Evolutionary conservation across 2,329 filamentous ascomycete species (phyloP).

Genomic region (Pestalotiopsis sp.): DNA sequence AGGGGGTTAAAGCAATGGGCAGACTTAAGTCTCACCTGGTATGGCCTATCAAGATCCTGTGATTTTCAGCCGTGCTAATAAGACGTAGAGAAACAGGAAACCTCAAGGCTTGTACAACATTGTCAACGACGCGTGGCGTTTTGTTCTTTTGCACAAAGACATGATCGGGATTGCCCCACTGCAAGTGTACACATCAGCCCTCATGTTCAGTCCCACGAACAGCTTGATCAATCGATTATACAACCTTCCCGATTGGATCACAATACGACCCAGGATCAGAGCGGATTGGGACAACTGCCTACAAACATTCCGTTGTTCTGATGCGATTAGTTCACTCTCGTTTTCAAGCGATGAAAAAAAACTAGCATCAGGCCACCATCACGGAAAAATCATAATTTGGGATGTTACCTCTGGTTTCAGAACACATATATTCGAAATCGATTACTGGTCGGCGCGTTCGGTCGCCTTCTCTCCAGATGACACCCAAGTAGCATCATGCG

Average conservation of each 20-base stretch:
- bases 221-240: conserved; percentile 22
- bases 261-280: conserved; percentile 10
- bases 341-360: conserved; percentile 5
- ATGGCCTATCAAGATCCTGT: not conserved
- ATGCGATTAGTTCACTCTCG: not conserved
- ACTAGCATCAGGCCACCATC: conserved; percentile 12
- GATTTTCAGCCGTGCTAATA: not conserved
- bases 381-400: conserved; percentile 16
- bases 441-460: not conserved
- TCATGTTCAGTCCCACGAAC: conserved; percentile 32
- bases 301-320: not conserved
- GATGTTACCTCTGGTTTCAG: conserved; percentile 6
- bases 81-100: not conserved
- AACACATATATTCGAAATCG: too few relatives aligned
- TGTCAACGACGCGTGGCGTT: conserved; percentile 32
- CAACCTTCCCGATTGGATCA: conserved; percentile 21
- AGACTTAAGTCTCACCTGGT: conserved; percentile 20
- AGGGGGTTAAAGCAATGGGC: conserved; percentile 21
- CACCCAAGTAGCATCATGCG: not conserved
- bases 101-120: conserved; percentile 9
- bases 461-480: not conserved
- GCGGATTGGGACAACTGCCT: too few relatives aligned
- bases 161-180: conserved; percentile 29
- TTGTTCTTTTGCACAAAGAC: conserved; percentile 19
- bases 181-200: conserved; percentile 37